A percentile compares a stretch with the other conserved stretches of the same genome.
These are phyloP conservation scores for Ricinus communis DNA, from an alignment of 345 rosid genomes.

Conservation along the genomic window DNA sequence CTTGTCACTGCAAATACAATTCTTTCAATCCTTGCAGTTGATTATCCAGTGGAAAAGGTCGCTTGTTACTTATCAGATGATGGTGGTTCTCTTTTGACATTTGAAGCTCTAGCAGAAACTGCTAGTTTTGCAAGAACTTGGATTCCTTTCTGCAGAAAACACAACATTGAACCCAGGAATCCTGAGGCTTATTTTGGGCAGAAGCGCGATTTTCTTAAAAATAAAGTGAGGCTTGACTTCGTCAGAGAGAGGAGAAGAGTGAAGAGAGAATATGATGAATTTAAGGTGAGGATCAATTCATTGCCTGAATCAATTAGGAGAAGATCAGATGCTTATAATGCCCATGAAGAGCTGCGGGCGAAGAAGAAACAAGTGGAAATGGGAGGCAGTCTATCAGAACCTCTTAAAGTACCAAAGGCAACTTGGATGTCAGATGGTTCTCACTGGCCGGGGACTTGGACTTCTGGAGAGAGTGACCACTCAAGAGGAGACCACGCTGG, in stretches of 20 bases:
- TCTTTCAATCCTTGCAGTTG: slow-evolving; percentile 69
- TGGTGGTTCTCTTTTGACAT: slow-evolving; percentile 71
- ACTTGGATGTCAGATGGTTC: slow-evolving; percentile 91
- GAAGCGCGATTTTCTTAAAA: slow-evolving; percentile 71
- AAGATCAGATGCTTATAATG: slow-evolving; percentile 75
- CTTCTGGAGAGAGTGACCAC: slow-evolving; percentile 60
- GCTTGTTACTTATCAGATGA: slow-evolving; percentile 81
- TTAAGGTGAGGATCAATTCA: slow-evolving; percentile 74
- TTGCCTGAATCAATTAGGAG: slow-evolving; percentile 68
- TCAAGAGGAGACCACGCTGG: slow-evolving; percentile 79
- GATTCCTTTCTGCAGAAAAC: slow-evolving; percentile 82
- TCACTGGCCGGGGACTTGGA: slow-evolving; percentile 90
- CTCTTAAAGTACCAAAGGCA: slow-evolving; percentile 51
- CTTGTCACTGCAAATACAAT: slow-evolving; percentile 77
- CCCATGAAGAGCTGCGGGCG: slow-evolving; percentile 68
- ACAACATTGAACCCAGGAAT: slow-evolving; percentile 67
- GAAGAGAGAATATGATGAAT: slow-evolving; percentile 83
- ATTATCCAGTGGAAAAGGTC: slow-evolving; percentile 74
- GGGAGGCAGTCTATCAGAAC: slow-evolving; percentile 44
- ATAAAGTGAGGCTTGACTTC: slow-evolving; percentile 70
- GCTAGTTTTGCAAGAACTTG: slow-evolving; percentile 74
- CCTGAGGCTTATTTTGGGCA: slow-evolving; percentile 75
- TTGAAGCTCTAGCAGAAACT: slow-evolving; percentile 75
- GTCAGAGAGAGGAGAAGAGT: slow-evolving; percentile 80
- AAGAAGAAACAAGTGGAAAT: slow-evolving; percentile 68